Base-by-base conservation (phyloP, 768 basidiomycete species). In the Trametes villosa region DNA sequence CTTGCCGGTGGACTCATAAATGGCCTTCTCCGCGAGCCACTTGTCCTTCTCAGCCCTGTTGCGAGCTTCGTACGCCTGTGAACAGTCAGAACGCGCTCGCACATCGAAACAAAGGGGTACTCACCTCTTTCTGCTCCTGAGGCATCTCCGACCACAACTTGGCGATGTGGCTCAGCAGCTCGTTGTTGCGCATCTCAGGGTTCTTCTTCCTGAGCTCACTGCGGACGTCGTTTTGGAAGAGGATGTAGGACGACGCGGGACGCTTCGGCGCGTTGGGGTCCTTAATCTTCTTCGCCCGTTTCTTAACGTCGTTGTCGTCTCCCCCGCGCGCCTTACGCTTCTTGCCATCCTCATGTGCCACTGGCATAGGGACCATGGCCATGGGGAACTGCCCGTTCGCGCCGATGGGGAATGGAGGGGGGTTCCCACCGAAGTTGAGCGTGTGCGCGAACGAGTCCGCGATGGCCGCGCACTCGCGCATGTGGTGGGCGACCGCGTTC, bases 181-280 rank as follows among this genome's bases (percentile, higher is more conserved):
- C 94, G 38, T 82, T 72, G 71, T 97, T 88, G 36, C 81, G 74
- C 59, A 94, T 73, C 9, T 77, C 74, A 11, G 91, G 89, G 71
- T 90, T 76, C 66, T 81, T 74, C 38, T 79, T 78, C 77, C 88
- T 87, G 66, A 96, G 80, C 58, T 84, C 79, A 60, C 84, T 83
- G 72, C 94, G 89, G 54, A 94, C 81, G 15, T 91, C 90, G 71
- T 96, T 97, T 77, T 98, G 96, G 82, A 90, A 98, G 66, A 96
- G 78, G 69, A 98, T 85, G 77, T 96, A 98, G 20, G 94, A 94
- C 8, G 92, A 92, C 15, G 94, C 83, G 27, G 96, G 96, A 9
- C 94, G 88, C 72, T 96, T 97, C 31, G 96, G 96, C 59, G 94
- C 94, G 74, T 95, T 90, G 20, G 95, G 94, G 69, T 98, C 96